Evolutionary conservation across 108 stramenopile genomes (phyloP), one percentile per base, ranked within the genome.

Genomic region (Seminavis robusta): DNA sequence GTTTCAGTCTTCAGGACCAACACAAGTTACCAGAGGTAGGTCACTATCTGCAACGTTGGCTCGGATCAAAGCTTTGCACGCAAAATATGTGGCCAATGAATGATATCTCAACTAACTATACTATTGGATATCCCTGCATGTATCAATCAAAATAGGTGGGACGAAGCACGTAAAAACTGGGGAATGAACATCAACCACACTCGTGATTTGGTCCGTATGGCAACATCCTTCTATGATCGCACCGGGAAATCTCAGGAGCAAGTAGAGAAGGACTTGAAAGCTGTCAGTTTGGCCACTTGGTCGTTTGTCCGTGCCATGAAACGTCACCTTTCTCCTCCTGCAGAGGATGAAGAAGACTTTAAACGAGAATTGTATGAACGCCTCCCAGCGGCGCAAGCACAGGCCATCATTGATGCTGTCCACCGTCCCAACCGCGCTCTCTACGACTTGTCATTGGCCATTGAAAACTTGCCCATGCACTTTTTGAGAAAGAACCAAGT

Each of bases 141-240:
- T 27, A 55, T n/a, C n/a, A n/a, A n/a, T n/a, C n/a, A n/a, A n/a
- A n/a, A n/a, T n/a, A n/a, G 86, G 25, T 88, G 86, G 86, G 86
- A 88, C 66, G 86, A 88, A 69, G 86, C 86, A 36, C 81, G 86
- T 46, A 88, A 88, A 60, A 79, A 79, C 52, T 88, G 86, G 86
- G 86, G 86, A 44, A 74, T 80, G 56, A 88, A 83, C 61, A 88
- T 84, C 47, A 83, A 88, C 61, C 83, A 84, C 73, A 88, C 83
- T 38, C 80, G 82, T 44, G 78, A 88, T 51, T 56, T 84, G 2
- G 69, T 73, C 28, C 77, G 80, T 34, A 67, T 82, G 78, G 80
- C 61, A n/a, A 82, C 72, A 33, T 71, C 80, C 41, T 84, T 66
- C 61, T 87, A 83, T 39, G 81, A 78, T 24, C 50, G 56, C 17